Conservation (phyloP, 108 stramenopile species). For the Thalassiosira profunda region DNA sequence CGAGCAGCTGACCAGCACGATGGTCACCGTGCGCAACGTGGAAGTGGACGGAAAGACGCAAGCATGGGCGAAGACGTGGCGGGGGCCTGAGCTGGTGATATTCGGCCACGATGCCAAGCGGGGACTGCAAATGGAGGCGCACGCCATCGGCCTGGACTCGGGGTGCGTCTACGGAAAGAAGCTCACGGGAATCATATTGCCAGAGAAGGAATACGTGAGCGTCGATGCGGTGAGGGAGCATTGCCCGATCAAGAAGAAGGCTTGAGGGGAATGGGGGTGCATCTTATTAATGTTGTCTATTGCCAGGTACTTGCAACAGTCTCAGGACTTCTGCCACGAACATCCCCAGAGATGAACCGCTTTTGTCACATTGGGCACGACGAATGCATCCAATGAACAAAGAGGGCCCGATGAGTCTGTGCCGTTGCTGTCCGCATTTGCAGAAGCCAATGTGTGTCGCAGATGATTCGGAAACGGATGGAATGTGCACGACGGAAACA, state of each 20-base stretch:
- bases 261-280: not conserved
- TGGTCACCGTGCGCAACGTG: constrained; percentile 67
- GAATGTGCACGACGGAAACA: constrained; percentile 27
- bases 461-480: constrained; percentile 46
- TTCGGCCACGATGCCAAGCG: constrained; percentile 95
- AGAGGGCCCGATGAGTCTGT: too few species aligned
- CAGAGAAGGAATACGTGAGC: constrained; percentile 63
- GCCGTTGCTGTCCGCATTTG: not conserved
- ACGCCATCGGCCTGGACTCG: constrained; percentile 91
- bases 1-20: constrained; percentile 48
- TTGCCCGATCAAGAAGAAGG: constrained; percentile 36
- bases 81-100: constrained; percentile 68
- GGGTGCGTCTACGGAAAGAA: constrained; percentile 89
- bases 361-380: constrained; percentile 14
- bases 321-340: constrained; percentile 47
- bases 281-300: not conserved
- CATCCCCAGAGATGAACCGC: constrained; percentile 55
- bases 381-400: not conserved
- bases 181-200: constrained; percentile 84
- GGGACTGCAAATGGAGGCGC: constrained; percentile 65
- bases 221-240: constrained; percentile 54
- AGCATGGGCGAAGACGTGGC: constrained; percentile 71
- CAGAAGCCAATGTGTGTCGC: not conserved
- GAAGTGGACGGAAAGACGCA: not conserved
- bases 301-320: too few species aligned